Conservation (phyloP, 2,329 filamentous ascomycete genomes). For the Parascedosporium putredinis region DNA sequence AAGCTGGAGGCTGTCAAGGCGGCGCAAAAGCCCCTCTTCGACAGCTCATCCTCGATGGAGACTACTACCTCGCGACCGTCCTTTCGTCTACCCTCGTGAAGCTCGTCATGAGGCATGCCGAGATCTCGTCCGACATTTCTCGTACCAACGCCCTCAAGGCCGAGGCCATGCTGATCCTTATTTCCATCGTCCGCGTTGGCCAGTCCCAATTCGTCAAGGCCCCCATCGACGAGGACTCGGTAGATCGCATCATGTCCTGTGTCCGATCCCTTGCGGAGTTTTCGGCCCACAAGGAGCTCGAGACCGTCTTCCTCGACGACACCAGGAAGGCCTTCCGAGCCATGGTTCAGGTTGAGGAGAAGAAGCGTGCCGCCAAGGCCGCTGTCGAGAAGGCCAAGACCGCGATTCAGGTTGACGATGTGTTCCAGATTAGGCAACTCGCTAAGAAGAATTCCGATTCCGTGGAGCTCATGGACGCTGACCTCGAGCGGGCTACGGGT, state of each 20-base stretch:
- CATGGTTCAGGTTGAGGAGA: slow-evolving; percentile 96
- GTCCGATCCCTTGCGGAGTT: slow-evolving; percentile 89
- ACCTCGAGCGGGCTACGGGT: slow-evolving; percentile 88
- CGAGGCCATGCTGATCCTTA: slow-evolving; percentile 99
- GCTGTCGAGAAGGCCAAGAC: slow-evolving; percentile 87
- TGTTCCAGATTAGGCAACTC: slow-evolving; percentile 84
- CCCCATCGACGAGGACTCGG: slow-evolving; percentile 92
- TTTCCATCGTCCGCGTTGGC: slow-evolving; percentile 93
- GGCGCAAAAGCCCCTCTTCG: slow-evolving; percentile 92
- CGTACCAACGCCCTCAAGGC: slow-evolving; percentile 90
- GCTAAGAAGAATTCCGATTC: slow-evolving; percentile 82
- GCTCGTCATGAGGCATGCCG: slow-evolving; percentile 92
- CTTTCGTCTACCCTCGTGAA: slow-evolving; percentile 95
- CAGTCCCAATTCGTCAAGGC: slow-evolving; percentile 99
- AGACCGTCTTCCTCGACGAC: slow-evolving; percentile 87
- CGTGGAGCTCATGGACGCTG: slow-evolving; percentile 77
- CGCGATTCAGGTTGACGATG: slow-evolving; percentile 90
- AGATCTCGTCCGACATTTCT: slow-evolving; percentile 76
- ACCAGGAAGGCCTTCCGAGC: slow-evolving; percentile 91
- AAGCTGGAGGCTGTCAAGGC: slow-evolving; percentile 94
- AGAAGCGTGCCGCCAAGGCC: slow-evolving; percentile 92
- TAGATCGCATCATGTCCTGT: slow-evolving; percentile 98
- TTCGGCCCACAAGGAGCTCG: slow-evolving; percentile 76
- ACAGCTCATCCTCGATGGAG: slow-evolving; percentile 90
- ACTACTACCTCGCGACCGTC: slow-evolving; percentile 92